These are phyloP conservation scores for Heimioporus sp. DNA, from an alignment of 768 basidiomycete genomes.

Conservation along the genomic window DNA sequence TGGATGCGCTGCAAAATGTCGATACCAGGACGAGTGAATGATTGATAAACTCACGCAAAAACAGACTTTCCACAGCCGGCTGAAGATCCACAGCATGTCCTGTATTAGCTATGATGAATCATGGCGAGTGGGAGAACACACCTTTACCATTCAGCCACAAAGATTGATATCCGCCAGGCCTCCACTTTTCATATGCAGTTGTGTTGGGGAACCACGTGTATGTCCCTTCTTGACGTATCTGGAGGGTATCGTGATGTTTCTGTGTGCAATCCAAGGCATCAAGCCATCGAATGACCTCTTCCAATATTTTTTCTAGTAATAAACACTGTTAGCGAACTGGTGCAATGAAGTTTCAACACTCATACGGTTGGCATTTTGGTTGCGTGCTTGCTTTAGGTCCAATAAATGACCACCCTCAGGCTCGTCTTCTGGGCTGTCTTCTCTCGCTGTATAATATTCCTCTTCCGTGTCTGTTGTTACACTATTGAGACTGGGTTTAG, in stretches of 20 bases:
- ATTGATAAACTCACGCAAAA: neutral
- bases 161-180: neutral
- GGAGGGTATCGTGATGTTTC: neutral
- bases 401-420: neutral
- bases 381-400: neutral
- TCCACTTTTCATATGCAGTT: neutral
- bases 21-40: neutral
- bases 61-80: neutral
- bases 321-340: neutral
- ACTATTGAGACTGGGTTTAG: neutral
- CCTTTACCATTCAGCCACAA: neutral
- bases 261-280: neutral
- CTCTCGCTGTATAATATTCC: too few species aligned
- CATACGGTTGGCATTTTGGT: neutral
- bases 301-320: neutral
- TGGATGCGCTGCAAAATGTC: neutral
- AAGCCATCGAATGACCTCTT: neutral
- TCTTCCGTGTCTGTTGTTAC: neutral
- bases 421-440: neutral
- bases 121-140: neutral
- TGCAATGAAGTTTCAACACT: neutral
- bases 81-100: neutral
- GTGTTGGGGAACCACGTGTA: neutral
- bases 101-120: neutral
- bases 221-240: neutral